phyloP scores from a whole-genome alignment of 2,329 filamentous ascomycete genomes.

The Boeremia exigua region DNA sequence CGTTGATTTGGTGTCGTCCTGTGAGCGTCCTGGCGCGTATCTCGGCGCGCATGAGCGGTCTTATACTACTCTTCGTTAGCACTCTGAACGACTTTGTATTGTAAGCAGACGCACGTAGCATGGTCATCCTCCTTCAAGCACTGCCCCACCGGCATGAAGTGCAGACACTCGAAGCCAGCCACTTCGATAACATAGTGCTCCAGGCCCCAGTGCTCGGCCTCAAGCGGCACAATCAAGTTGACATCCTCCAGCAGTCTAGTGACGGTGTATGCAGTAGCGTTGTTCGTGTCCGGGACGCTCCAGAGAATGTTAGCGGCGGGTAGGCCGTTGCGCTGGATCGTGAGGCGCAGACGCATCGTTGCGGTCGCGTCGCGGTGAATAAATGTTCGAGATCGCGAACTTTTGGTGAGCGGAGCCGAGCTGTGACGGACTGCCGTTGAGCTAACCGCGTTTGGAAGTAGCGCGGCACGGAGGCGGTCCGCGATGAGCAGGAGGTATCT shows the following conservation, averaged over 20 bases:
- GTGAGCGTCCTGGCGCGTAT: conserved; percentile 73
- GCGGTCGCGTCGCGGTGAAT: conserved; percentile 10
- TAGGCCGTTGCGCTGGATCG: conserved; percentile 45
- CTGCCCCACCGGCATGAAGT: conserved; percentile 75
- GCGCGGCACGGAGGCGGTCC: conserved; percentile 12
- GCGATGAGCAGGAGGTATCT: conserved; percentile 3
- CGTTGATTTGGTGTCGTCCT: conserved; percentile 81
- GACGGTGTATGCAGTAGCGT: conserved; percentile 61
- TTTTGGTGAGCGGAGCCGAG: conserved; percentile 17
- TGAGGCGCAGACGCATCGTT: conserved; percentile 47
- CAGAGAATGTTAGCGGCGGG: conserved; percentile 48
- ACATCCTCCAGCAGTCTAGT: conserved; percentile 78
- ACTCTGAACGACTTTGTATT: neutral
- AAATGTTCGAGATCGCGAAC: conserved; percentile 10
- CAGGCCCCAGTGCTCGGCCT: conserved; percentile 80
- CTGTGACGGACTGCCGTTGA: conserved; percentile 2
- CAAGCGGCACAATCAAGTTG: conserved; percentile 81
- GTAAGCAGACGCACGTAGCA: conserved; percentile 66
- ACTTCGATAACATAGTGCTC: conserved; percentile 91
- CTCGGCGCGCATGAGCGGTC: conserved; percentile 77
- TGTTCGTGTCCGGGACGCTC: conserved; percentile 43
- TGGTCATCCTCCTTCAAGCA: conserved; percentile 84
- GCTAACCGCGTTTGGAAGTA: conserved; percentile 16
- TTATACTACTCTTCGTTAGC: conserved; percentile 64
- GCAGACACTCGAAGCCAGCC: conserved; percentile 80